Conservation (phyloP, 495 filamentous ascomycete genomes). For the Cenococcum geophilum region DNA sequence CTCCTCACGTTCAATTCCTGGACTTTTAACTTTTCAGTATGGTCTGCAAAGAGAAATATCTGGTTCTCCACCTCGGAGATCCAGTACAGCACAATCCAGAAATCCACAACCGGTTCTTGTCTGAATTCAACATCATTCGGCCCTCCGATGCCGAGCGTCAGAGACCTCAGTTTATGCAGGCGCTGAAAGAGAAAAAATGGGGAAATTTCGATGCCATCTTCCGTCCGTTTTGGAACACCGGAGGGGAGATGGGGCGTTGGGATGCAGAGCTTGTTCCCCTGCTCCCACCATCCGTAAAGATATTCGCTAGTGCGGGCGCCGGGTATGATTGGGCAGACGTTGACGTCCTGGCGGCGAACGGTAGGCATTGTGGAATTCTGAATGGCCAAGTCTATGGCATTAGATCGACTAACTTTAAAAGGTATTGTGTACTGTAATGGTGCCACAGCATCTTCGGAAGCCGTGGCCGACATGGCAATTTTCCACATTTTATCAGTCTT, state of each 20-base stretch:
- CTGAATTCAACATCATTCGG: slow-evolving; percentile 49
- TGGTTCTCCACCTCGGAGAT: slow-evolving; percentile 63
- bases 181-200: slow-evolving; percentile 46
- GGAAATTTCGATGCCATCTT: slow-evolving; percentile 64
- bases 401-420: slow-evolving; percentile 43
- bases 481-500: slow-evolving; percentile 57
- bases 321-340: slow-evolving; percentile 69
- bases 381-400: slow-evolving; percentile 38
- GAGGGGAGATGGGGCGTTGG: slow-evolving; percentile 68
- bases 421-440: slow-evolving; percentile 62
- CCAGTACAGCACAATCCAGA: slow-evolving; percentile 60
- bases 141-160: slow-evolving; percentile 4
- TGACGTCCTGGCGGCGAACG: slow-evolving; percentile 44
- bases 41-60: no score
- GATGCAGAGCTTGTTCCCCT: slow-evolving; percentile 58
- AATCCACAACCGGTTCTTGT: slow-evolving; percentile 49
- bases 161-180: slow-evolving; percentile 52
- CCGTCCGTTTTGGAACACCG: slow-evolving; percentile 66
- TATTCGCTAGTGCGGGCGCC: slow-evolving; percentile 64
- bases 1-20: no score
- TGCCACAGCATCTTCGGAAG: slow-evolving; percentile 56
- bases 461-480: slow-evolving; percentile 56
- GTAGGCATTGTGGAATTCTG: no score
- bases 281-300: slow-evolving; percentile 53
- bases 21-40: no score